These are phyloP conservation scores for Reutealis trisperma DNA, from an alignment of 345 rosid species.

Conservation along the genomic window DNA sequence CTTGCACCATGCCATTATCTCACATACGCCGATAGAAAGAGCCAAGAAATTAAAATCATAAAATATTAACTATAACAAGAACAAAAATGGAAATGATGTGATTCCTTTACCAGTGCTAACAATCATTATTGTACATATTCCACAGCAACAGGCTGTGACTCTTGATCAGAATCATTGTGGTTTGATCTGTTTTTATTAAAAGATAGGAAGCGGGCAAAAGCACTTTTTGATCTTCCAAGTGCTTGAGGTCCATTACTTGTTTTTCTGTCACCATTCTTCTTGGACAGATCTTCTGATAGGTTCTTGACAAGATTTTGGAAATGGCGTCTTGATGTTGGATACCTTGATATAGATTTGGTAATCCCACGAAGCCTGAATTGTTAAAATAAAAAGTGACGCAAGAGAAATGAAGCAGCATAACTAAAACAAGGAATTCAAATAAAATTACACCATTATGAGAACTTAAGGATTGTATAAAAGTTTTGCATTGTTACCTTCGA, in stretches of 20 bases:
- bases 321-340: slow-evolving; percentile 75
- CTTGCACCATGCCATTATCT: not conserved
- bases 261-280: slow-evolving; percentile 39
- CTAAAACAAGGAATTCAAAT: not conserved
- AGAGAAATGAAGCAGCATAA: not conserved
- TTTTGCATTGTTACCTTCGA: slow-evolving; percentile 60
- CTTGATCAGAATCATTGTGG: slow-evolving; percentile 52
- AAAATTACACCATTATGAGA: not conserved
- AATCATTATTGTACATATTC: slow-evolving; percentile 40
- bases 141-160: slow-evolving; percentile 34
- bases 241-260: slow-evolving; percentile 29
- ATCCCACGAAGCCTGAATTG: slow-evolving; percentile 66
- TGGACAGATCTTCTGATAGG: slow-evolving; percentile 61
- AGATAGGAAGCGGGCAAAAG: slow-evolving; percentile 56
- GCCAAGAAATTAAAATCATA: too few species aligned
- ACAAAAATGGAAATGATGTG: not conserved
- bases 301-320: slow-evolving; percentile 52
- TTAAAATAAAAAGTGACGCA: not conserved
- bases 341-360: slow-evolving; percentile 77
- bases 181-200: slow-evolving; percentile 56
- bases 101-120: not conserved
- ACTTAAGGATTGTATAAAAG: not conserved
- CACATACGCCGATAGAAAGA: not conserved
- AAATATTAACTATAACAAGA: not conserved
- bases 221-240: slow-evolving; percentile 53